Evolutionary conservation across 192 early-diverging fungal species (phyloP).

Genomic region (Chytriomyces sp.): DNA sequence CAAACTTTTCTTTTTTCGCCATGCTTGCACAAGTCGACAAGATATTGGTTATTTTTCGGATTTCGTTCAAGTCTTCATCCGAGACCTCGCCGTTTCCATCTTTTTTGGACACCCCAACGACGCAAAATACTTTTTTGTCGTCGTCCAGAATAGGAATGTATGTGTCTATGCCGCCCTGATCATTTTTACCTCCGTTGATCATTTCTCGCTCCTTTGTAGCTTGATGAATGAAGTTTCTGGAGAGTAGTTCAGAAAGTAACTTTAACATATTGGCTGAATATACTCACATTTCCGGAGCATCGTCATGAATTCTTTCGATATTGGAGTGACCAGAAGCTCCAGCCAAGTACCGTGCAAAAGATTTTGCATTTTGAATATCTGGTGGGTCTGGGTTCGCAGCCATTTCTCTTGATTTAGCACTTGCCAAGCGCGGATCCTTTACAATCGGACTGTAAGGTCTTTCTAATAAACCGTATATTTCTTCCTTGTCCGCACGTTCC

Average conservation of each 20-base stretch:
- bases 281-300: constrained; percentile 26
- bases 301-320: constrained; percentile 12
- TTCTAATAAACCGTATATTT: constrained; percentile 5
- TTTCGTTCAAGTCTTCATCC: constrained; percentile 44
- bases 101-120: constrained; percentile 25
- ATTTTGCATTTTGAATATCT: constrained; percentile 13
- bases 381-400: constrained; percentile 6
- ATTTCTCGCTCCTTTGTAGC: constrained; percentile 19
- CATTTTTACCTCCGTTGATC: constrained; percentile 7
- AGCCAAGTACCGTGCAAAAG: constrained; percentile 23
- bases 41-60: constrained; percentile 28
- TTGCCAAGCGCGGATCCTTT: constrained; percentile 16
- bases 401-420: background rate
- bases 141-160: constrained; percentile 43
- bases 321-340: constrained; percentile 16
- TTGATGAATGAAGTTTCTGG: constrained; percentile 13
- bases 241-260: background rate
- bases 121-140: constrained; percentile 34
- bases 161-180: constrained; percentile 21
- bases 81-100: constrained; percentile 21
- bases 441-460: constrained; percentile 22
- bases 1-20: constrained; percentile 32
- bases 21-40: constrained; percentile 23
- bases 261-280: background rate
- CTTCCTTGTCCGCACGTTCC: background rate